A percentile compares a stretch with the other conserved stretches of the same genome.
Evolutionary conservation across 371 early-diverging fungal genomes (phyloP).

Genomic region (Thermomucor indicae-seudaticae): DNA sequence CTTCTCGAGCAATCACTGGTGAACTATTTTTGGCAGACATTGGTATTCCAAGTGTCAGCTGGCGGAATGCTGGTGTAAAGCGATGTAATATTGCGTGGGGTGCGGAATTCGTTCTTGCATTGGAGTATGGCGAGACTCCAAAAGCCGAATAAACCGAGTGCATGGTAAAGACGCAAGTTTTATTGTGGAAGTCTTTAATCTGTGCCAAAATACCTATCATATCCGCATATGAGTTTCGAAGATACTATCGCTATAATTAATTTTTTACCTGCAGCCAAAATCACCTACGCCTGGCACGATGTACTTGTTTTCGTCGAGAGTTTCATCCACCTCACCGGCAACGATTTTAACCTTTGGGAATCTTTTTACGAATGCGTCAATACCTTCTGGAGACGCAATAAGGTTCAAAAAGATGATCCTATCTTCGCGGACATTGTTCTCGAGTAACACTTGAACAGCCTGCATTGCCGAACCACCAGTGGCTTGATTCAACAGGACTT

Average conservation of each 20-base stretch:
- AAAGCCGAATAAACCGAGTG: neutral
- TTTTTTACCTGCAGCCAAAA: conserved; percentile 71
- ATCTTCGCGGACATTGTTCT: conserved; percentile 83
- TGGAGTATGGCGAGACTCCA: conserved; percentile 43
- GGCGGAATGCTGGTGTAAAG: conserved; percentile 50
- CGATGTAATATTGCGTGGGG: conserved; percentile 72
- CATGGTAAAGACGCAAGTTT: neutral
- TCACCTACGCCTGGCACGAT: conserved; percentile 95
- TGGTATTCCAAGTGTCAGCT: conserved; percentile 64
- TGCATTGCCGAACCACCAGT: conserved; percentile 93
- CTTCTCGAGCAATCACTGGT: conserved; percentile 55
- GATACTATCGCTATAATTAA: neutral
- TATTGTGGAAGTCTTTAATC: conserved; percentile 5
- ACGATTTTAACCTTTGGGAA: conserved; percentile 85
- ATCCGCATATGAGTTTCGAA: neutral
- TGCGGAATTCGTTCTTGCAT: conserved; percentile 65
- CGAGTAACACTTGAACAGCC: conserved; percentile 83
- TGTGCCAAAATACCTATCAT: conserved; percentile 20
- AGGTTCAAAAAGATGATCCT: conserved; percentile 83
- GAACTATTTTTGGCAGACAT: conserved; percentile 78
- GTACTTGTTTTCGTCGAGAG: conserved; percentile 80
- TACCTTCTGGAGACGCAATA: conserved; percentile 82
- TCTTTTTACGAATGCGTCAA: conserved; percentile 62
- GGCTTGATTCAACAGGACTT: conserved; percentile 38
- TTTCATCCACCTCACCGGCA: conserved; percentile 79